Evolutionary conservation across 78 protist species (phyloP).

Genomic region (Planoprotostelium fungivorum): DNA sequence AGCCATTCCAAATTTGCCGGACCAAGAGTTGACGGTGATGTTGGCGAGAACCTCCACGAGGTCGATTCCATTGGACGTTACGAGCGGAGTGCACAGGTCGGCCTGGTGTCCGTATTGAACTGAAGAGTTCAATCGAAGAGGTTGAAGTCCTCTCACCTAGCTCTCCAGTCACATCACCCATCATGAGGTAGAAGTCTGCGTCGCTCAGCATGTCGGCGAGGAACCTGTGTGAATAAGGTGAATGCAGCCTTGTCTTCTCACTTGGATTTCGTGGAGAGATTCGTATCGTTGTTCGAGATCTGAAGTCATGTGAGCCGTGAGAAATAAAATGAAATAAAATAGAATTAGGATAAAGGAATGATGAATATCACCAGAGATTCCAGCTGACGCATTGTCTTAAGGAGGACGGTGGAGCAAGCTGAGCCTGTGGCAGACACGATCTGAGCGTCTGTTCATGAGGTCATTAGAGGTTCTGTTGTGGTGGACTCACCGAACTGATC

Average conservation of each 20-base stretch:
- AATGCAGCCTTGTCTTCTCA: too few relatives aligned
- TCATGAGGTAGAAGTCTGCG: not conserved
- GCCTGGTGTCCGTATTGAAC: constrained; percentile 35
- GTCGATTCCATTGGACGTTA: constrained; percentile 7
- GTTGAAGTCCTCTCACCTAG: not conserved
- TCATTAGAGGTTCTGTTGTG: not conserved
- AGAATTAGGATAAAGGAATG: too few relatives aligned
- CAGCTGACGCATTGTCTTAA: not conserved
- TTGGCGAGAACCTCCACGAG: constrained; percentile 12
- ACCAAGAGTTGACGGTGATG: constrained; percentile 40
- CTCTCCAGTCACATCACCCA: not conserved
- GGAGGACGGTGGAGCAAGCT: not conserved
- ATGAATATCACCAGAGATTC: not conserved
- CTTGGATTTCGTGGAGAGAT: too few relatives aligned
- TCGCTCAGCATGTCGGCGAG: not conserved
- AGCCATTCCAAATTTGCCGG: constrained; percentile 16
- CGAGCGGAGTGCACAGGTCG: constrained; percentile 26
- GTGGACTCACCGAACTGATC: constrained; percentile 29
- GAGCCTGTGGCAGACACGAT: not conserved
- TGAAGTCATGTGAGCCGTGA: too few relatives aligned
- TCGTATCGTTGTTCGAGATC: too few relatives aligned
- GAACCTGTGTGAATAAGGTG: not conserved
- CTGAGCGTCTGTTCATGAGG: not conserved
- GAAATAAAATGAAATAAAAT: too few relatives aligned
- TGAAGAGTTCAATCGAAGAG: not conserved